These are phyloP conservation scores for Solanum pinnatisectum DNA, from an alignment of 257 asterid genomes.

Conservation along the genomic window DNA sequence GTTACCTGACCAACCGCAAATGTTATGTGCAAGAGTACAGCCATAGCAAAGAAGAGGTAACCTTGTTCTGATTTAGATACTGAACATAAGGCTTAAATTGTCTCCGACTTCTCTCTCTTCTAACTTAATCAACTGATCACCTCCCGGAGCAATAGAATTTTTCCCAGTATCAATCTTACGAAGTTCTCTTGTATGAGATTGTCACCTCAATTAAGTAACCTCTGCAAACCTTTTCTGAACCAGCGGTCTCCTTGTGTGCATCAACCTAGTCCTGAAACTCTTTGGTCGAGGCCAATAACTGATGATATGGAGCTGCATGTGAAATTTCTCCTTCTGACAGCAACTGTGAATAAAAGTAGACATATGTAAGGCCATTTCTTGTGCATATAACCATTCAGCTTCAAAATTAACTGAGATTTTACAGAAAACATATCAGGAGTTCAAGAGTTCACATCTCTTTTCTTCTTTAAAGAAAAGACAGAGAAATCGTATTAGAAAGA, in stretches of 20 bases:
- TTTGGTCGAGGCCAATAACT: slow-evolving; percentile 34
- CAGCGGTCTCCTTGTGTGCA: slow-evolving; percentile 49
- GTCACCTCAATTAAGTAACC: slow-evolving; percentile 9
- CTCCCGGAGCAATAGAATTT: slow-evolving; percentile 18
- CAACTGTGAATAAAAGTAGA: slow-evolving; percentile 19
- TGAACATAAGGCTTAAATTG: slow-evolving; percentile 61
- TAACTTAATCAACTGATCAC: slow-evolving; percentile 73
- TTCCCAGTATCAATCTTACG: slow-evolving; percentile 18
- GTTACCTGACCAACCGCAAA: slow-evolving; percentile 45
- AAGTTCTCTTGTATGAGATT: slow-evolving; percentile 24
- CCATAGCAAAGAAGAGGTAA: slow-evolving; percentile 38
- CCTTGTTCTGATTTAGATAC: slow-evolving; percentile 72
- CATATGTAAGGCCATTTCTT: neutral
- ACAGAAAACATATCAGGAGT: neutral
- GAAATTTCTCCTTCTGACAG: slow-evolving; percentile 41
- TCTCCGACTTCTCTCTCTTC: slow-evolving; percentile 89
- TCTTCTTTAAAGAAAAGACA: neutral
- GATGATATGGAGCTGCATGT: slow-evolving; percentile 30
- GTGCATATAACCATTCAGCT: neutral
- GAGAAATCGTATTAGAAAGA: neutral
- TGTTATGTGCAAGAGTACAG: slow-evolving; percentile 42
- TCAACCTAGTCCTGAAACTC: slow-evolving; percentile 35
- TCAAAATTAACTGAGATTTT: neutral
- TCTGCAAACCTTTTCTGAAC: slow-evolving; percentile 32
- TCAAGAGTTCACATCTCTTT: neutral